These are phyloP conservation scores for Fraxinus pennsylvanica DNA, from an alignment of 257 asterid species.

Conservation along the genomic window DNA sequence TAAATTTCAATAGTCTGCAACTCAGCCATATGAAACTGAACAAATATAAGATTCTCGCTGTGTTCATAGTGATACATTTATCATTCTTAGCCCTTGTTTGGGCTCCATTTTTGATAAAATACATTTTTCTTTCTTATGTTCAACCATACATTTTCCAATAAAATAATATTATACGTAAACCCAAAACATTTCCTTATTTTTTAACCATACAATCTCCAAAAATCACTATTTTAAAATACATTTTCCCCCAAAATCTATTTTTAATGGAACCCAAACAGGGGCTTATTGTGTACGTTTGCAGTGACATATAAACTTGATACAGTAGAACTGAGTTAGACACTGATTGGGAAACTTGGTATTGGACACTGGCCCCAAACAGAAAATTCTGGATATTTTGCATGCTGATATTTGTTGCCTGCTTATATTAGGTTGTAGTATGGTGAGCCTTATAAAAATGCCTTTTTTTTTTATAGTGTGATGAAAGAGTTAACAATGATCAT, in stretches of 20 bases:
- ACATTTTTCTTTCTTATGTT: no score
- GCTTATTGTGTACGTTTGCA: not conserved
- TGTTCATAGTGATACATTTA: not conserved
- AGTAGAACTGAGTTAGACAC: not conserved
- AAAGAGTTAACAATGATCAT: not conserved
- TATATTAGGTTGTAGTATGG: not conserved
- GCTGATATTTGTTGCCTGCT: not conserved
- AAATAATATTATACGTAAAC: no score
- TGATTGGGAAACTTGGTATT: not conserved
- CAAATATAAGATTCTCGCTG: not conserved
- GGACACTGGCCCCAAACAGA: not conserved
- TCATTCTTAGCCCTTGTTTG: not conserved
- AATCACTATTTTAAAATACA: no score
- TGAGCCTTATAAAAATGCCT: not conserved
- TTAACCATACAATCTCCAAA: no score
- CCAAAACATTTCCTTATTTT: no score
- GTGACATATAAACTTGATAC: not conserved
- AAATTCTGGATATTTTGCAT: not conserved
- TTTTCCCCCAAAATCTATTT: no score
- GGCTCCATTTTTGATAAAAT: no score
- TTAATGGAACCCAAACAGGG: no score
- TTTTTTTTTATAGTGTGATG: not conserved
- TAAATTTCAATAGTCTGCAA: slow-evolving; percentile 14
- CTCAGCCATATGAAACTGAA: slow-evolving; percentile 5
- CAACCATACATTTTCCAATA: no score